phyloP scores from a whole-genome alignment of 31 red algal species.

The Asparagopsis taxiformis region DNA sequence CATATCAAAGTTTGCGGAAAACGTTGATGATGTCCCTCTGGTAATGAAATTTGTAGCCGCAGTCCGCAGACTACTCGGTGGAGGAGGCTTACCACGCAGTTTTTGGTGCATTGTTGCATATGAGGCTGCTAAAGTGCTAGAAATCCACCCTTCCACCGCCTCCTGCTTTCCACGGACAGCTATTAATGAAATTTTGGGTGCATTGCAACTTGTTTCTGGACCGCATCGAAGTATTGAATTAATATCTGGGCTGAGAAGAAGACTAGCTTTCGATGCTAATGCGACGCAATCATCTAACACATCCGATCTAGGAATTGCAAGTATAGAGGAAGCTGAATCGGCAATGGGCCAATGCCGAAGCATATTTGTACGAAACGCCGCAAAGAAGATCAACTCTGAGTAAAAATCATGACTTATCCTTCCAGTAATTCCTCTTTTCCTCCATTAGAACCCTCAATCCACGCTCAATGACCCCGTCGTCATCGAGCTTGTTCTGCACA shows the following conservation, averaged over 20 bases:
- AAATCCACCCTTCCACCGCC: conserved; percentile 13
- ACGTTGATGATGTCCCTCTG: neutral
- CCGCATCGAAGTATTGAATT: conserved; percentile 26
- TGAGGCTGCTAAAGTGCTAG: conserved; percentile 41
- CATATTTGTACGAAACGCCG: neutral
- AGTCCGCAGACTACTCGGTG: conserved; percentile 29
- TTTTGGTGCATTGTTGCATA: conserved; percentile 46
- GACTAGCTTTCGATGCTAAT: conserved; percentile 3
- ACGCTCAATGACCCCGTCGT: conserved; percentile 1
- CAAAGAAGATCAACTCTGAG: conserved; percentile 6
- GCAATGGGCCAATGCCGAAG: conserved; percentile 24
- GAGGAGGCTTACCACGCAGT: conserved; percentile 37
- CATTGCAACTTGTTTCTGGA: conserved; percentile 35
- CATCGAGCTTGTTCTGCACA: conserved; percentile 3
- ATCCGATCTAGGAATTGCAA: neutral
- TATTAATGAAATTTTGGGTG: conserved; percentile 38
- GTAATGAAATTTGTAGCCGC: conserved; percentile 3
- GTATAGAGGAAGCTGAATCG: conserved; percentile 2
- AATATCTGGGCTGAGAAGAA: neutral
- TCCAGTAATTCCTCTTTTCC: conserved; percentile 28
- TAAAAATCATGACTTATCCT: neutral
- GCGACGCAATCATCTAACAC: neutral
- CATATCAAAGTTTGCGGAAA: neutral
- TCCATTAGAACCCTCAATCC: conserved; percentile 24
- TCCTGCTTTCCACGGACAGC: conserved; percentile 8